Conservation (phyloP, 345 rosid species). For the Fremontodendron californicum region DNA sequence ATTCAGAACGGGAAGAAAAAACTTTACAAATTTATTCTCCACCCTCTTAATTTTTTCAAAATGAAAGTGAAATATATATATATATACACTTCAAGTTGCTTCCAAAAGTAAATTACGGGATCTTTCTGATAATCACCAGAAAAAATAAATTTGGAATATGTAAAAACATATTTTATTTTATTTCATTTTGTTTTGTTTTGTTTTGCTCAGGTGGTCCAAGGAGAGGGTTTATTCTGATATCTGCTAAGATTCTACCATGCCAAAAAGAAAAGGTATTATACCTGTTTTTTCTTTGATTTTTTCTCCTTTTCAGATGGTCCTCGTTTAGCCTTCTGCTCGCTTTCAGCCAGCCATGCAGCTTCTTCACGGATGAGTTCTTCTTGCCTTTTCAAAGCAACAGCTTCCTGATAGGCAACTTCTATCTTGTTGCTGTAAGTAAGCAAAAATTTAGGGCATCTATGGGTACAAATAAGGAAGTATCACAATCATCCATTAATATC, state of each 20-base stretch:
- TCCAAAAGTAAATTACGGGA: not conserved
- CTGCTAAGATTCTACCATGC: not conserved
- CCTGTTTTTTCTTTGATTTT: constrained; percentile 94
- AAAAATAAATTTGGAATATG: not conserved
- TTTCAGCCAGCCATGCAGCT: constrained; percentile 74
- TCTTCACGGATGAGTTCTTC: constrained; percentile 97
- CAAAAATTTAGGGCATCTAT: constrained; percentile 16
- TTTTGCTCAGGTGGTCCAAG: not conserved
- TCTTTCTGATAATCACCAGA: not conserved
- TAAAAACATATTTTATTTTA: not conserved
- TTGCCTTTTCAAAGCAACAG: constrained; percentile 85
- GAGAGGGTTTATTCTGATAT: not conserved
- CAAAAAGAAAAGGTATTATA: constrained; percentile 9
- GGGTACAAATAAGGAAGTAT: not conserved
- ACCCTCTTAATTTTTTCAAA: not conserved
- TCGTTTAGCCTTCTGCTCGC: constrained; percentile 77
- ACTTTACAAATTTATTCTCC: not conserved
- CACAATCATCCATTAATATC: not conserved
- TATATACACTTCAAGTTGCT: not conserved
- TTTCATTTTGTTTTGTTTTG: not conserved
- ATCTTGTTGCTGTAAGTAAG: constrained; percentile 61
- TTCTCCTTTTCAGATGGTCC: constrained; percentile 70
- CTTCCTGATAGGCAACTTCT: constrained; percentile 93
- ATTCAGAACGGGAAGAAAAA: not conserved
- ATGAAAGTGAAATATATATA: not conserved